Base-by-base conservation (phyloP, 192 early-diverging fungal species). In the Fimicolochytrium jonesii region DNA sequence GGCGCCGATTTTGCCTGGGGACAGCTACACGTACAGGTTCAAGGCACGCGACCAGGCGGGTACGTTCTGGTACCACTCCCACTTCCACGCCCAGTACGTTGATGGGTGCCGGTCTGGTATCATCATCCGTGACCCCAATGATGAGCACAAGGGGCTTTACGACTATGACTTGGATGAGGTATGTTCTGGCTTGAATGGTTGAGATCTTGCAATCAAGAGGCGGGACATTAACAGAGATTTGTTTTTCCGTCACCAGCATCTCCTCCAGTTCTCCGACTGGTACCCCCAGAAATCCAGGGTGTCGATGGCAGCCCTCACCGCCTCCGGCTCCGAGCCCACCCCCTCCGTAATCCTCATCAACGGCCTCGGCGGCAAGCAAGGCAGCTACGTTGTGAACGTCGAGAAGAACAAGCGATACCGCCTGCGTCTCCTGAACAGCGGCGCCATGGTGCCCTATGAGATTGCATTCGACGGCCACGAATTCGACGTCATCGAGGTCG, bases 61-160 rank as follows among this genome's bases (percentile, higher is more conserved):
- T 37, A 92, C 89, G 11, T 92, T 86, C 73, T 94, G 92, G 92
- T 81, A 87, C 53, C 90, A 92, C 66, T 70, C 80, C 39, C 90
- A 92, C 63, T 81, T 61, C 62, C 66, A 67, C 37, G 61, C 43
- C n/a, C 86, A 91, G 68, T 92, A 92, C 69, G 81, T 87, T 45
- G 88, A 93, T 53, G 92, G 90, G 29, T 70, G 91, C 39, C 77
- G 88, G 34, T 78, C 76, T 2, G 81, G 89, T 11, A 57, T 93
- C 23, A 82, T 93, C 33, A 72, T 93, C 35, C 74, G 87, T 56
- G 76, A 86, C 61, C 80, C 77, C 30, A 61, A 76, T 17, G 78
- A 81, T 48, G 71, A 25, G 61, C 79, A 64, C 78, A 82, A 37
- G 75, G 88, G 88, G 55, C 28, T 50, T n/a, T n/a, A n/a, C n/a